Percentiles rank a stretch among this genome's conserved stretches.
These are phyloP conservation scores for Vitis hybrid DNA, from an alignment of 177 flowering plant genomes.

Conservation along the genomic window DNA sequence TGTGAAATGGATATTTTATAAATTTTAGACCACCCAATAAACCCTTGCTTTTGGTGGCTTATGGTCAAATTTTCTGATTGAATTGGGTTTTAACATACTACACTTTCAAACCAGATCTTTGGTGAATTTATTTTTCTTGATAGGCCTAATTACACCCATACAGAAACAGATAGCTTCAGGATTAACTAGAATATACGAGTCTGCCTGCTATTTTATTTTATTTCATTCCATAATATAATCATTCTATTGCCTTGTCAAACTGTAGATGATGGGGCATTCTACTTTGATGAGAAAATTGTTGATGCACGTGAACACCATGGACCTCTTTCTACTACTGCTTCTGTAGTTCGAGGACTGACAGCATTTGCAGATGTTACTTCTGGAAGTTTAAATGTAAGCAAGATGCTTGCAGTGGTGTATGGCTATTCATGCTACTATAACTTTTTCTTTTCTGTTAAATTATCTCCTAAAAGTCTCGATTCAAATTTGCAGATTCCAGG, in stretches of 20 bases:
- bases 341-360: constrained; percentile 79
- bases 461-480: constrained; percentile 1
- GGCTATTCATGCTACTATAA: not conserved
- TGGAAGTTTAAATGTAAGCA: constrained; percentile 65
- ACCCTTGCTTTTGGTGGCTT: too few species aligned
- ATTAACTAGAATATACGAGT: not conserved
- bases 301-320: constrained; percentile 62
- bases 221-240: not conserved
- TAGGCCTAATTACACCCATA: too few species aligned
- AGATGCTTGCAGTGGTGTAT: not conserved
- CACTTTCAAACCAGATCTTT: too few species aligned
- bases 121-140: too few species aligned
- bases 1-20: too few species aligned
- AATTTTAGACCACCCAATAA: too few species aligned
- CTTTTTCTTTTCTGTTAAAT: constrained; percentile 3
- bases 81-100: too few species aligned
- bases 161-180: not conserved
- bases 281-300: constrained; percentile 81
- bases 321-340: constrained; percentile 76
- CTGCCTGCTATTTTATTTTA: not conserved
- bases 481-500: constrained; percentile 67
- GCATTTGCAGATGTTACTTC: constrained; percentile 66
- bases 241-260: not conserved
- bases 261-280: constrained; percentile 81
- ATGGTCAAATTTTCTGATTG: too few species aligned